A percentile compares a stretch with the other conserved stretches of the same genome.
phyloP scores from a whole-genome alignment of 164 flowering plant species.

The Pachysandra terminalis region DNA sequence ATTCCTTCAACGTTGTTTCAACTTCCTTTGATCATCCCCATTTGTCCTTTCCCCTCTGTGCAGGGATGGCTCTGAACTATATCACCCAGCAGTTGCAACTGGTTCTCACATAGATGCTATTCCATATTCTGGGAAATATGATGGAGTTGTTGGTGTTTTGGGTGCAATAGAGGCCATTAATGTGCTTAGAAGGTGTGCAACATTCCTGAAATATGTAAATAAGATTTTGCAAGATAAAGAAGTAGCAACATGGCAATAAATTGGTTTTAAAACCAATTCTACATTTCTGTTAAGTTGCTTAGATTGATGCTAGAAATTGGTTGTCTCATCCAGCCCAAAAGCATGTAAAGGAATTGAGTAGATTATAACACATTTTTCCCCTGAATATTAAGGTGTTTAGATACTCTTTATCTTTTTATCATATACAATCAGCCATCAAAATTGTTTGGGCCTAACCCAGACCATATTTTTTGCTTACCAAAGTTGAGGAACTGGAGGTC shows the following conservation, averaged over 20 bases:
- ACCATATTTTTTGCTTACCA: background rate
- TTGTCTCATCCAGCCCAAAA: too few relatives aligned
- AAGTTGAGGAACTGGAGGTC: too few relatives aligned
- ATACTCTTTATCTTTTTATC: too few relatives aligned
- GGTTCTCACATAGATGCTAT: constrained; percentile 99
- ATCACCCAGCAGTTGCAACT: constrained; percentile 79
- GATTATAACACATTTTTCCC: too few relatives aligned
- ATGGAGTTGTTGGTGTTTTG: constrained; percentile 97
- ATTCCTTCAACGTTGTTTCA: background rate
- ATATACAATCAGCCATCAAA: too few relatives aligned
- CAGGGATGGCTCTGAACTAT: constrained; percentile 81
- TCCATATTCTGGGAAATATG: constrained; percentile 97
- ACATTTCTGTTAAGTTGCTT: background rate
- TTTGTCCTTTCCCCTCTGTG: background rate
- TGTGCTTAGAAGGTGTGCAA: constrained; percentile 60
- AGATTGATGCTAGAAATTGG: background rate
- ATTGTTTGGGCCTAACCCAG: background rate
- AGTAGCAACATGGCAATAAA: background rate
- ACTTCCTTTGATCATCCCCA: background rate
- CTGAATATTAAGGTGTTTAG: too few relatives aligned
- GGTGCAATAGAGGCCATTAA: constrained; percentile 98
- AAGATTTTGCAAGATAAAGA: background rate
- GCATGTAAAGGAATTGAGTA: too few relatives aligned
- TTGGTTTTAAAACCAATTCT: background rate
- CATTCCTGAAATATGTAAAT: constrained; percentile 6